Conservation (phyloP, 2,329 filamentous ascomycete species). For the Xylariales sp. region DNA sequence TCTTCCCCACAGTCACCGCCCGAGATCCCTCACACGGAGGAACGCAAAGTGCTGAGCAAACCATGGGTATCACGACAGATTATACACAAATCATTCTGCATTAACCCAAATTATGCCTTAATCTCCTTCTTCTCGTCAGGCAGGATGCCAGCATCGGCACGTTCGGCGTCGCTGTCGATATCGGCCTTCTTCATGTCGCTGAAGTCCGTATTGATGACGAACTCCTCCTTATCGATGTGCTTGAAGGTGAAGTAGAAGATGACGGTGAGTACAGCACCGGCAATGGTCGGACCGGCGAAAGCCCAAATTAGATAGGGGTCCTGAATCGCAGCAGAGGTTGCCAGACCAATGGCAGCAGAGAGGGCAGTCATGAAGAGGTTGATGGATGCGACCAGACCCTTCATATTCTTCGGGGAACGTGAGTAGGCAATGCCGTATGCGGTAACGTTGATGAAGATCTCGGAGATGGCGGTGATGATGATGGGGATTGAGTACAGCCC, state of each 20-base stretch:
- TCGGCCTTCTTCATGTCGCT: conserved; percentile 25
- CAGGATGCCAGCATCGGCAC: background rate
- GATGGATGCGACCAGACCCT: conserved; percentile 66
- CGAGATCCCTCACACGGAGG: too few relatives aligned
- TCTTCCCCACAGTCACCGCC: too few relatives aligned
- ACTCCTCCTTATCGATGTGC: conserved; percentile 25
- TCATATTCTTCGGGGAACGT: conserved; percentile 77
- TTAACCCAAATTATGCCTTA: conserved; percentile 3
- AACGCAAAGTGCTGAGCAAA: too few relatives aligned
- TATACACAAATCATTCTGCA: too few relatives aligned
- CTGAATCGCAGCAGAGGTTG: conserved; percentile 35
- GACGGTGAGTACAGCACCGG: conserved; percentile 19
- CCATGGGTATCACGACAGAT: too few relatives aligned
- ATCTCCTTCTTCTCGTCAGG: conserved; percentile 7
- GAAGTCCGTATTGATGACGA: conserved; percentile 24
- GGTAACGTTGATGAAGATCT: conserved; percentile 51
- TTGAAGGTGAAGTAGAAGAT: conserved; percentile 25
- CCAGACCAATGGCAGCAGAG: conserved; percentile 61
- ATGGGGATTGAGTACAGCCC: conserved; percentile 36
- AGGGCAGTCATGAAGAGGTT: conserved; percentile 69
- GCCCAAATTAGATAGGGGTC: conserved; percentile 44
- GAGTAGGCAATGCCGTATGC: conserved; percentile 73
- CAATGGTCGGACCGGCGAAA: conserved; percentile 25
- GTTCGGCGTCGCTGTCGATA: conserved; percentile 20
- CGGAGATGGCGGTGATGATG: conserved; percentile 45